Base-by-base conservation (phyloP, 352 stramenopile species). In the Pythium apleroticum region DNA sequence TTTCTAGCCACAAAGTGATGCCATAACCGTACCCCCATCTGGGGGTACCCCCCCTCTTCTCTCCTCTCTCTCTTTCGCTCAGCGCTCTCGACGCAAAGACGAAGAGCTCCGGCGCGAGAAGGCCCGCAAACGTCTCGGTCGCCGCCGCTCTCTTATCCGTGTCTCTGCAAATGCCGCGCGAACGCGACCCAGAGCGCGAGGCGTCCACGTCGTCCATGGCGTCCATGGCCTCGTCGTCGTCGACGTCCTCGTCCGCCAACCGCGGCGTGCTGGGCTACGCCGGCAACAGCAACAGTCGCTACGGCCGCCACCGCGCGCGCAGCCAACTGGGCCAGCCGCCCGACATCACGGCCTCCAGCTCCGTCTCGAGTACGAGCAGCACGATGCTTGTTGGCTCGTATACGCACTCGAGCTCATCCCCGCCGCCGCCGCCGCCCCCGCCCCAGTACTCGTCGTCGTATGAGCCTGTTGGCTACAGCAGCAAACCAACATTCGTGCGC, bases 231-330 rank as follows among this genome's bases (percentile, higher is more conserved):
- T 69, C 63, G 22, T 59, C 60, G 9, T 55, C 52, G 27, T 67
- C 60, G 2, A 43, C 48, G 4, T 33, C 57, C n/a, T 24, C 33
- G 3, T 55, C 24, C 52, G 52, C 43, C 14, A 52, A n/a, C n/a
- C 63, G 63, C 27, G 43, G 37, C 17, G 43, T 59, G 41, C 50
- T 39, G 56, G 37, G 52, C 4, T 66, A 66, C 43, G 41, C 31
- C 31, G 35, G 48, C 48, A 50, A 25, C 52, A 67, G 58, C 54
- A 72, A 72, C 59, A 72, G 65, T 67, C 65, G 65, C 52, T 63
- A 65, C 25, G 65, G 58, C 22, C 65, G 65, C 24, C 65, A 72
- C 41, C 65, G 65, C 59, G 65, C 65, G 28, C 65, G 65, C 53
- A 72, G 65, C 25, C 65, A 72, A 24, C 15, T 72, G 48, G 65